Percentiles rank a stretch among this genome's conserved stretches.
Conservation (phyloP, 306 rosid genomes). For the Vigna unguiculata region DNA sequence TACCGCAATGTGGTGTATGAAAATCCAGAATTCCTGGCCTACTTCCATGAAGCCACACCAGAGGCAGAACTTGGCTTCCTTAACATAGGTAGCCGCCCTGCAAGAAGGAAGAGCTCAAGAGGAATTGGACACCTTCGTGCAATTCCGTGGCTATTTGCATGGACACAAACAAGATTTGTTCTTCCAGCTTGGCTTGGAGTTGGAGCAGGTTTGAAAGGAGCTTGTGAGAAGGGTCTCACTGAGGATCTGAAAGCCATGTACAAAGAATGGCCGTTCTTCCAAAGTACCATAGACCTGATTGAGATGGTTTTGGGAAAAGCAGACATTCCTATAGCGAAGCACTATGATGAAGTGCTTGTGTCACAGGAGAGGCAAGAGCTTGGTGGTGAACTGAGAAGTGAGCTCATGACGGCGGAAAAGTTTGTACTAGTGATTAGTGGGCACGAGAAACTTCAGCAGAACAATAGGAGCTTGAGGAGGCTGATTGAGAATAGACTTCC, state of each 20-base stretch:
- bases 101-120: constrained; percentile 73
- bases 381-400: constrained; percentile 68
- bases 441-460: constrained; percentile 79
- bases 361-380: constrained; percentile 69
- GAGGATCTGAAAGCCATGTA: constrained; percentile 87
- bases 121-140: constrained; percentile 96
- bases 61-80: constrained; percentile 98
- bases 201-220: constrained; percentile 86
- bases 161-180: constrained; percentile 96
- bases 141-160: constrained; percentile 95
- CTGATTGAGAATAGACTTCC: constrained; percentile 91
- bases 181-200: constrained; percentile 99
- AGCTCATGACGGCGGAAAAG: constrained; percentile 73
- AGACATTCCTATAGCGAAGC: constrained; percentile 85
- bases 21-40: constrained; percentile 83
- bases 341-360: constrained; percentile 94
- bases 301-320: constrained; percentile 98
- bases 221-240: constrained; percentile 79
- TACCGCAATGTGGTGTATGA: constrained; percentile 83
- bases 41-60: constrained; percentile 96
- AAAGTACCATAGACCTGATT: constrained; percentile 82
- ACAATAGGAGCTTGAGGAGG: constrained; percentile 86
- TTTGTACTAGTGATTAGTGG: constrained; percentile 77
- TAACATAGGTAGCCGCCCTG: constrained; percentile 94
- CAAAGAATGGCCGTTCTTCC: constrained; percentile 96